Percentiles rank a stretch among this genome's conserved stretches.
phyloP scores from a whole-genome alignment of 345 rosid genomes.

The Lepidium africanum region DNA sequence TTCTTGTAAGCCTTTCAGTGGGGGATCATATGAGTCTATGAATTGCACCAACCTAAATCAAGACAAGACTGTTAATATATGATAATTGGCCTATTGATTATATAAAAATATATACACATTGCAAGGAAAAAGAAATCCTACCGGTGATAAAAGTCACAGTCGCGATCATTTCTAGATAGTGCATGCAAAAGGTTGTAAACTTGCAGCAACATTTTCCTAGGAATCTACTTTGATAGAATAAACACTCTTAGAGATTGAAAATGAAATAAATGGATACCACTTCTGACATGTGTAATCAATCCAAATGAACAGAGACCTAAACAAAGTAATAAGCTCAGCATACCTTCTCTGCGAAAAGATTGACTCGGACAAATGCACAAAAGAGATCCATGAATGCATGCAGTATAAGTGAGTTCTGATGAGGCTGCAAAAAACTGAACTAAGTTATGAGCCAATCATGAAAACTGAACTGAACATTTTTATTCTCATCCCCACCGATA shows the following conservation, averaged over 20 bases:
- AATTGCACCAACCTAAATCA: slow-evolving; percentile 80
- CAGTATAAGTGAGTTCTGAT: slow-evolving; percentile 94
- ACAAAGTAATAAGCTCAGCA: slow-evolving; percentile 24
- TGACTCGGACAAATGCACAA: slow-evolving; percentile 90
- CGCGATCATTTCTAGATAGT: slow-evolving; percentile 83
- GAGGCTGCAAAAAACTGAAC: slow-evolving; percentile 88
- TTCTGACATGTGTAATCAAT: slow-evolving; percentile 1
- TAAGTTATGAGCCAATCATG: slow-evolving; percentile 54
- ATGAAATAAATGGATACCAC: background rate
- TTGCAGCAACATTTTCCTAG: slow-evolving; percentile 97
- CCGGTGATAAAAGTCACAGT: slow-evolving; percentile 99
- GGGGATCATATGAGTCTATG: slow-evolving; percentile 95
- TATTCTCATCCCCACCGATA: slow-evolving; percentile 15
- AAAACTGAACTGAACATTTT: slow-evolving; percentile 10
- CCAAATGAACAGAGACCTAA: background rate
- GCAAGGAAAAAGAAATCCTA: slow-evolving; percentile 25
- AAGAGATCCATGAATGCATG: slow-evolving; percentile 99
- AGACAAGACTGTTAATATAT: background rate
- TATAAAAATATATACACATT: background rate
- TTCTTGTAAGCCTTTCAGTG: slow-evolving; percentile 95
- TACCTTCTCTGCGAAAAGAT: slow-evolving; percentile 95
- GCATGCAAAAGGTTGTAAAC: slow-evolving; percentile 91
- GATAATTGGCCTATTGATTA: background rate
- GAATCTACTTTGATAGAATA: slow-evolving; percentile 51
- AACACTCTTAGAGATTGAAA: slow-evolving; percentile 12